phyloP scores from a whole-genome alignment of 805 yeast species.

The Scheffersomyces coipomensis region DNA sequence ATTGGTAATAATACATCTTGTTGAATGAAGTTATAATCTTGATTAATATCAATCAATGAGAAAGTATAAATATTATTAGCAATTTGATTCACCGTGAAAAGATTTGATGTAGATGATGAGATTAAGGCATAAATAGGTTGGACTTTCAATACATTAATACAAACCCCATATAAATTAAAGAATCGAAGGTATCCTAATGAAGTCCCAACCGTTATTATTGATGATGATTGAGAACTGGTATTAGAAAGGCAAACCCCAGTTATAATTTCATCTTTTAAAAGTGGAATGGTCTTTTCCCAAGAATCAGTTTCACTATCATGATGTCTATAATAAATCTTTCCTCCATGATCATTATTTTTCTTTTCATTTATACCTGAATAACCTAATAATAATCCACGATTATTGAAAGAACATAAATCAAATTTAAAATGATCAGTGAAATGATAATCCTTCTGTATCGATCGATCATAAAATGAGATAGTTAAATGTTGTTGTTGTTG shows the following conservation, averaged over 20 bases:
- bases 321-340: conserved; percentile 61
- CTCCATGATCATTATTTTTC: conserved; percentile 20
- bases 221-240: conserved; percentile 23
- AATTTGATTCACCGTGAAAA: conserved; percentile 48
- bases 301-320: conserved; percentile 62
- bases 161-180: conserved; percentile 71
- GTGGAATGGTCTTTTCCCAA: conserved; percentile 69
- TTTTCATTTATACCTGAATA: conserved; percentile 24
- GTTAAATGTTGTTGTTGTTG: conserved; percentile 63
- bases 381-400: conserved; percentile 63
- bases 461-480: conserved; percentile 80
- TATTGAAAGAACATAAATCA: conserved; percentile 74
- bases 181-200: conserved; percentile 71
- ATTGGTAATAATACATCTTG: conserved; percentile 40
- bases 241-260: conserved; percentile 62
- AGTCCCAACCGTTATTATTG: conserved; percentile 66
- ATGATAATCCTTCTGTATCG: conserved; percentile 75
- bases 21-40: conserved; percentile 37
- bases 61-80: conserved; percentile 37
- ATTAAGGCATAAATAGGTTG: conserved; percentile 73
- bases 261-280: conserved; percentile 56
- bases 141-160: conserved; percentile 65
- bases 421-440: conserved; percentile 72
- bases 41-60: conserved; percentile 47
- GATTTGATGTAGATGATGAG: conserved; percentile 55